Percentiles rank a stretch among this genome's conserved stretches.
phyloP scores from a whole-genome alignment of 345 rosid species.

The Passiflora organensis region DNA sequence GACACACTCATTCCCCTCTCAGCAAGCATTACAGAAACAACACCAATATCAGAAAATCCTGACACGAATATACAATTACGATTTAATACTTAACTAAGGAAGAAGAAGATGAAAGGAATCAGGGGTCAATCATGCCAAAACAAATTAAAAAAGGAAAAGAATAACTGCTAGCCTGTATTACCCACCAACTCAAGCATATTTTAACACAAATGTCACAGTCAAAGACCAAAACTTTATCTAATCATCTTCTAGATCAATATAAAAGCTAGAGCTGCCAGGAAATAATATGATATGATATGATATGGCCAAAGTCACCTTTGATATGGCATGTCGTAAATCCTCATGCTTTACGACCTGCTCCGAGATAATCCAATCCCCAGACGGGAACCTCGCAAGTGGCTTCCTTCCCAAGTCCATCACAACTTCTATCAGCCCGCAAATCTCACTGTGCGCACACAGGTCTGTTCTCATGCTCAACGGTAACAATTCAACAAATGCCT shows the following conservation, averaged over 20 bases:
- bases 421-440: conserved; percentile 75
- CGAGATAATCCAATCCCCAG: conserved; percentile 85
- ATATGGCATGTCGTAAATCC: conserved; percentile 68
- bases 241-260: neutral
- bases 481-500: conserved; percentile 62
- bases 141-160: neutral
- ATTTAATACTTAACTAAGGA: neutral
- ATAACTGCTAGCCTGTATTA: neutral
- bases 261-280: neutral
- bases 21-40: neutral
- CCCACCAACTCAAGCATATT: neutral
- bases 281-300: neutral
- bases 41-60: neutral
- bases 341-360: conserved; percentile 58
- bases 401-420: conserved; percentile 92
- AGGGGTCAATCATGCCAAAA: neutral
- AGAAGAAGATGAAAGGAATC: neutral
- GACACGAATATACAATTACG: neutral
- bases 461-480: conserved; percentile 60
- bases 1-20: conserved; percentile 3
- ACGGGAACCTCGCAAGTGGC: conserved; percentile 89
- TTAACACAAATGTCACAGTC: conserved; percentile 1
- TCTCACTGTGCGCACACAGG: conserved; percentile 46
- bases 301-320: conserved; percentile 63
- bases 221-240: neutral